phyloP scores from a whole-genome alignment of 805 yeast species.

The Candida hispaniensis region DNA sequence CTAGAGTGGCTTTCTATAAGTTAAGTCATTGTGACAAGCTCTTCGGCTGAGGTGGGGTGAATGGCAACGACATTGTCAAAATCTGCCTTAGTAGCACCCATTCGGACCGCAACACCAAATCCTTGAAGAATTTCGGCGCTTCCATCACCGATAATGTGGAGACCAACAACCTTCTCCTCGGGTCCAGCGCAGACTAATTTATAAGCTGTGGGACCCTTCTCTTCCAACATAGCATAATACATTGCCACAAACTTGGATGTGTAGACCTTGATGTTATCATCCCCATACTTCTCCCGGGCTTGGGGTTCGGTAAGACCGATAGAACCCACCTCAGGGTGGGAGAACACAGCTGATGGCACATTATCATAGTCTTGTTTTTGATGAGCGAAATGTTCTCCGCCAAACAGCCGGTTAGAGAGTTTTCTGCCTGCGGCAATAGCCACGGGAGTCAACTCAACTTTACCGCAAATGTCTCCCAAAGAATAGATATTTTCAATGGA shows the following conservation, averaged over 20 bases:
- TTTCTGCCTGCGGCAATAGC: conserved; percentile 98
- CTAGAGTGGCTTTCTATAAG: background rate
- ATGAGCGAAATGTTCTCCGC: conserved; percentile 54
- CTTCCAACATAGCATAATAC: conserved; percentile 71
- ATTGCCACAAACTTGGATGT: conserved; percentile 76
- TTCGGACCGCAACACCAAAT: conserved; percentile 93
- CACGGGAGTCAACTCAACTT: conserved; percentile 91
- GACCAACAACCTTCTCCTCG: conserved; percentile 88
- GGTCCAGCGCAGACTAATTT: conserved; percentile 68
- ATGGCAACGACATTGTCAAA: conserved; percentile 95
- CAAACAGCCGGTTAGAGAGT: conserved; percentile 83
- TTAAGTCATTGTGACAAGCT: conserved; percentile 70
- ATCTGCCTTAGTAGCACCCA: conserved; percentile 98
- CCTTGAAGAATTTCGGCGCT: conserved; percentile 95
- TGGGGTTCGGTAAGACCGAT: conserved; percentile 76
- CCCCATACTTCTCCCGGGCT: conserved; percentile 71
- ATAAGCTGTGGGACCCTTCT: conserved; percentile 80
- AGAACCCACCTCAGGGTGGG: conserved; percentile 96
- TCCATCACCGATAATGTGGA: conserved; percentile 85
- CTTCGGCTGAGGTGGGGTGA: conserved; percentile 98
- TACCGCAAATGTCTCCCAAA: conserved; percentile 89
- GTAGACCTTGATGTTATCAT: conserved; percentile 70
- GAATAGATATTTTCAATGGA: conserved; percentile 62
- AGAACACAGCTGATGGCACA: conserved; percentile 91
- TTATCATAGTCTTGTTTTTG: conserved; percentile 78